Conservation (phyloP, 495 filamentous ascomycete genomes). For the Daldinia bambusicola region DNA sequence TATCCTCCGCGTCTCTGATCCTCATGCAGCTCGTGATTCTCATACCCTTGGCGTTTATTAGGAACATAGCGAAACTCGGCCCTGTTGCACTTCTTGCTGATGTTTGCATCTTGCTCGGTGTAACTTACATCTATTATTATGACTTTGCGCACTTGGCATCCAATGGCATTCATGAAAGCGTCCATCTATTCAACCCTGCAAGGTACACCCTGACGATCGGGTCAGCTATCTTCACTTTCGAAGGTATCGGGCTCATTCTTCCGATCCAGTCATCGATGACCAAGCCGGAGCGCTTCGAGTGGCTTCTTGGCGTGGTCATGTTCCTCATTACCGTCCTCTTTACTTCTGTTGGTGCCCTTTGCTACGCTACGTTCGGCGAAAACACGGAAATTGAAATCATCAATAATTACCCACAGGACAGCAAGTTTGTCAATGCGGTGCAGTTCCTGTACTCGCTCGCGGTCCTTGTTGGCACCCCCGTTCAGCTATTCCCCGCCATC, state of each 20-base stretch:
- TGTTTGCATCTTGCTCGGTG: conserved; percentile 69
- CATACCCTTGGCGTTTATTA: conserved; percentile 68
- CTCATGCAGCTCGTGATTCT: conserved; percentile 65
- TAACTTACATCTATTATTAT: conserved; percentile 71
- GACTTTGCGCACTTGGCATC: conserved; percentile 62
- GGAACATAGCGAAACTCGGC: conserved; percentile 72
- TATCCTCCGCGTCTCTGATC: conserved; percentile 62
- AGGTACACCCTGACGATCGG: conserved; percentile 71
- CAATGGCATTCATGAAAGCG: conserved; percentile 58
- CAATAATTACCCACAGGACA: conserved; percentile 70
- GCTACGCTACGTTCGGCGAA: conserved; percentile 71
- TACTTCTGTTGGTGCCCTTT: conserved; percentile 69
- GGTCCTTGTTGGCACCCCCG: conserved; percentile 68
- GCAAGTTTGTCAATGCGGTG: conserved; percentile 70
- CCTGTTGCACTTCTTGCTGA: conserved; percentile 69
- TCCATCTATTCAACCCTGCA: conserved; percentile 69
- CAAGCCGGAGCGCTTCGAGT: conserved; percentile 66
- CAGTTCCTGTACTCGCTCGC: conserved; percentile 74
- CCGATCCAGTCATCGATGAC: conserved; percentile 73
- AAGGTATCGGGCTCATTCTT: conserved; percentile 73
- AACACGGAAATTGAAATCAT: conserved; percentile 70
- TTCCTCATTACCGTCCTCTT: conserved; percentile 70
- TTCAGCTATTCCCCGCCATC: conserved; percentile 72
- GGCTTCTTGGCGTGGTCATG: conserved; percentile 68
- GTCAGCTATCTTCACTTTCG: conserved; percentile 73